These are phyloP conservation scores for Peronosclerospora sorghi DNA, from an alignment of 352 stramenopile genomes.

Conservation along the genomic window DNA sequence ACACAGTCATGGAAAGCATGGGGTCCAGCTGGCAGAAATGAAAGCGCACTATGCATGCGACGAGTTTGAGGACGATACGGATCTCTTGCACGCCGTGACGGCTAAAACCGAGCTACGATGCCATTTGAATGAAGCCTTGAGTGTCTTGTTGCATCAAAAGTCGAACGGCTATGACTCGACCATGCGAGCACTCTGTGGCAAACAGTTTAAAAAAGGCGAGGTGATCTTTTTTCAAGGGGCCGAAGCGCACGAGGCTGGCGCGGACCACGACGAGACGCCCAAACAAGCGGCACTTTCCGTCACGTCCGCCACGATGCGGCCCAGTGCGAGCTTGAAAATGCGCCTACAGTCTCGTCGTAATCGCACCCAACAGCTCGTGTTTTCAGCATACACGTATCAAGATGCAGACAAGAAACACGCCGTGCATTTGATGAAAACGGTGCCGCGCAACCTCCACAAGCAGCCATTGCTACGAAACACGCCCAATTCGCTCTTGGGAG, in stretches of 20 bases:
- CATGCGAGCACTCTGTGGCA: constrained; percentile 38
- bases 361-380: constrained; percentile 36
- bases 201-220: constrained; percentile 35
- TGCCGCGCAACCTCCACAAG: constrained; percentile 44
- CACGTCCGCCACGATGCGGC: constrained; percentile 25
- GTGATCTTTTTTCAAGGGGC: constrained; percentile 32
- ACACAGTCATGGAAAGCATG: constrained; percentile 17
- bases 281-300: constrained; percentile 23
- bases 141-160: constrained; percentile 35
- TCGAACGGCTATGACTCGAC: constrained; percentile 32
- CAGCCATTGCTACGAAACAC: constrained; percentile 25
- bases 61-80: constrained; percentile 23
- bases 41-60: constrained; percentile 16
- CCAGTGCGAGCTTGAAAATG: constrained; percentile 13
- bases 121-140: constrained; percentile 56
- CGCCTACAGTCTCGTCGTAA: constrained; percentile 21
- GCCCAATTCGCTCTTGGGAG: constrained; percentile 27
- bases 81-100: constrained; percentile 36
- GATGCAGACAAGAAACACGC: constrained; percentile 29
- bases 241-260: background rate
- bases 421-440: constrained; percentile 38
- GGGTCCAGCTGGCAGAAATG: constrained; percentile 39
- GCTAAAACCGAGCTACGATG: constrained; percentile 42
- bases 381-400: constrained; percentile 35
- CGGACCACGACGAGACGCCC: constrained; percentile 15